Evolutionary conservation across 2,329 filamentous ascomycete genomes (phyloP).

Genomic region (Talaromyces piceae): DNA sequence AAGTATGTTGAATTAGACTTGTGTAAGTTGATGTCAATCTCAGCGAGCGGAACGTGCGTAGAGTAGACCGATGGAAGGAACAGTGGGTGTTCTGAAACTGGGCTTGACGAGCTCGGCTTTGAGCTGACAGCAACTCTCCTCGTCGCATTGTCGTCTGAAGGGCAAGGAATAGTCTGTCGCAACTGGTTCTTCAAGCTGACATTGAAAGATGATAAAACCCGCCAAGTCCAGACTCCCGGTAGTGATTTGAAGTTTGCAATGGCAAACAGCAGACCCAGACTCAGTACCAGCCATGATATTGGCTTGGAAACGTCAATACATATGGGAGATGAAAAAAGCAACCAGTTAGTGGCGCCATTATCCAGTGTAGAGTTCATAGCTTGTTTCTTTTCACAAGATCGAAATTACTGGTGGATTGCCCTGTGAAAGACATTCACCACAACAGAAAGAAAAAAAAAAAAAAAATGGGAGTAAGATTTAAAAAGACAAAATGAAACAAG

Average conservation of each 20-base stretch:
- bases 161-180: neutral
- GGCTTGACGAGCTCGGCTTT: neutral
- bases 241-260: neutral
- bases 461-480: too few species aligned
- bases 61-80: neutral
- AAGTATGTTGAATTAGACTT: constrained; percentile 83
- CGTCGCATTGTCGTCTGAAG: neutral
- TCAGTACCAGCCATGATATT: neutral
- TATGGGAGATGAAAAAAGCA: neutral
- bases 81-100: neutral
- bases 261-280: neutral
- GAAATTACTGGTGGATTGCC: too few species aligned
- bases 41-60: neutral
- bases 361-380: neutral
- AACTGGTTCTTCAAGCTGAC: neutral
- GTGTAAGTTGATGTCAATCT: constrained; percentile 69
- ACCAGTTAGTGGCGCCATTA: neutral
- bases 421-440: too few species aligned
- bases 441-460: too few species aligned
- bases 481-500: too few species aligned
- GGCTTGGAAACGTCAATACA: neutral
- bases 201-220: neutral
- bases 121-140: neutral
- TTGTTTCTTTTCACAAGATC: neutral
- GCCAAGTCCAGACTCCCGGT: neutral